Conservation (phyloP, 257 asterid species). For the Solanum tarijense region DNA sequence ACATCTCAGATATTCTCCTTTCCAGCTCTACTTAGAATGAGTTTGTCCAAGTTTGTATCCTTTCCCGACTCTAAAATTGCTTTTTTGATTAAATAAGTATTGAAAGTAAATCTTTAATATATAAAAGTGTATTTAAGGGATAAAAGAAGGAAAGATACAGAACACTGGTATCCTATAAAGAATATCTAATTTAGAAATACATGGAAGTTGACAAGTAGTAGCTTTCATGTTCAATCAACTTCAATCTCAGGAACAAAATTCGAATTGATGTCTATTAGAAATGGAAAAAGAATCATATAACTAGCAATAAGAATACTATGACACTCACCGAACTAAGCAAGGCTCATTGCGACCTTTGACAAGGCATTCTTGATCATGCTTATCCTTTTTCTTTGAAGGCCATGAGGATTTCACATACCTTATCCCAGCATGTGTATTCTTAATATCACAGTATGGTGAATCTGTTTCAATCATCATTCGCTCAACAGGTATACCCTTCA, state of each 20-base stretch:
- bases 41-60: neutral
- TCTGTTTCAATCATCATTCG: slow-evolving; percentile 94
- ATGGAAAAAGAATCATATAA: neutral
- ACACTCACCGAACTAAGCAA: slow-evolving; percentile 73
- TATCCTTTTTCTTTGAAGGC: slow-evolving; percentile 92
- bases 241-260: neutral
- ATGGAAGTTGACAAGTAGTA: neutral
- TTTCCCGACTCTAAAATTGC: neutral
- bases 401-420: slow-evolving; percentile 60
- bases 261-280: neutral
- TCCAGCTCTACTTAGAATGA: neutral
- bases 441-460: slow-evolving; percentile 93
- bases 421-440: slow-evolving; percentile 80
- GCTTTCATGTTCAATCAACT: neutral
- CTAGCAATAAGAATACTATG: neutral
- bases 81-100: neutral
- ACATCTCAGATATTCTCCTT: neutral
- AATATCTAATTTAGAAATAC: neutral
- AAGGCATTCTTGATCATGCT: slow-evolving; percentile 58
- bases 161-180: neutral
- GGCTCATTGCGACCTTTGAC: slow-evolving; percentile 98
- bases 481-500: slow-evolving; percentile 70
- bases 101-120: neutral
- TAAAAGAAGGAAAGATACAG: neutral
- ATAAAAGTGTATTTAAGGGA: neutral